Evolutionary conservation across 1,284 basidiomycete species (phyloP), one percentile per base, ranked within the genome.

Genomic region (Malassezia caprae): DNA sequence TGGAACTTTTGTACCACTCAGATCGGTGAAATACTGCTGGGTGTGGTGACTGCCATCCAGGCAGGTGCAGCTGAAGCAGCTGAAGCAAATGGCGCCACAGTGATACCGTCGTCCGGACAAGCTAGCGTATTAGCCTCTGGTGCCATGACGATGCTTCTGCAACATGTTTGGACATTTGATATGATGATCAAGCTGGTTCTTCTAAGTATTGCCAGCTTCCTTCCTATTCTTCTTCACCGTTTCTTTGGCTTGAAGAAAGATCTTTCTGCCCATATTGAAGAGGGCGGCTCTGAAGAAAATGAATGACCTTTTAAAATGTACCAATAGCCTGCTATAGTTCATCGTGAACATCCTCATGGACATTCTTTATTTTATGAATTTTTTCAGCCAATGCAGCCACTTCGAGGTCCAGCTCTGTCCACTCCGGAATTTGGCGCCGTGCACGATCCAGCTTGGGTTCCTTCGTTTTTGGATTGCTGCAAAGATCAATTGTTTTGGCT

Each of bases 381-480:
- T 68, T 51, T 24, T 62, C 53, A 0, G 76, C 76, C 10, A 77
- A 54, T 7, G 55, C 63, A 1, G 73, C 74, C 7, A 78, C 72
- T 51, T 78, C 75, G 12, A 71, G 60, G 57, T 96, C 93, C 69
- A 96, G 96, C 42, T 81, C 81, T 58, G 91, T 90, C 94, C 93
- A 98, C 76, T 98, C 93, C 0, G 93, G 91, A 50, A 98, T 96
- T 68, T 91, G 84, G 34, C 91, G 82, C 27, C 72, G 67, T 1
- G 93, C 94, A 30, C 93, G 82, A 8, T 84, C 82, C 8, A 98
- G 80, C 76, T 98, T 98, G 2, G 91, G 91, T 73, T 96, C 91
- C 83, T 94, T 93, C 12, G 76, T 77, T 54, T 72, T 68, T n/a
- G 75, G 75, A 45, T 76, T 76, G 28, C 70, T 70, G 59, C 72